Evolutionary conservation across 768 basidiomycete genomes (phyloP), one percentile per base, ranked within the genome.

Genomic region (Mycena vulgaris): DNA sequence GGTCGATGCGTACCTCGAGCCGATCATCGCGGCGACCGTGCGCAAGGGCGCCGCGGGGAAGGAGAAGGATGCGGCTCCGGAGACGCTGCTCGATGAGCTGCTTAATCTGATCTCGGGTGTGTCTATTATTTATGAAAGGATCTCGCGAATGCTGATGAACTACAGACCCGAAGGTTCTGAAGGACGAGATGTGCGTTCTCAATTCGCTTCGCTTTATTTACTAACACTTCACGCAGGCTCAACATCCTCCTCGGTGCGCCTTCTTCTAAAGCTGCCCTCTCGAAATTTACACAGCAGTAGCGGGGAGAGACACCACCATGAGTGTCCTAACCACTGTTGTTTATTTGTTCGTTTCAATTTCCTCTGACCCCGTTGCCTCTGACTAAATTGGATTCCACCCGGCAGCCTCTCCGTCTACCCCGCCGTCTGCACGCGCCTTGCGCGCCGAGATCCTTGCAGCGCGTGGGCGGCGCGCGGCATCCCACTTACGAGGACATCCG

Each of bases 401-500:
- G 27, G 2, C 48, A 69, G 68, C 60, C 61, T 69, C 1, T 63
- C 68, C 9, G 19, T 58, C 8, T 56, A 68, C 33, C 67, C 60
- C 19, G 35, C 30, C 5, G 60, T 68, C 11, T 68, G 31, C 52
- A 21, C 52, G 17, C 75, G 86, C 1, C 83, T n/a, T 92, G 21
- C 85, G 88, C 25, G 79, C 85, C 37, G 90, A 92, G 75, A 83
- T 92, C 25, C 65, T 87, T 5, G 77, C 78, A n/a, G 21, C 79
- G 79, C 19, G 82, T 90, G 27, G 89, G 89, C 0, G 73, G 77
- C 11, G 77, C 75, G 2, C 75, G 83, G 17, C 65, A 81, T 10
- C 89, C 90, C 0, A 87, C 88, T 1, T 88, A 87, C 70, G 89
- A 89, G 27, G 86, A 89, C 48, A 82, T 91, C 66, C 81, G 86